These are phyloP conservation scores for Setaria viridis DNA, from an alignment of 202 grass and related monocot species.

Conservation along the genomic window DNA sequence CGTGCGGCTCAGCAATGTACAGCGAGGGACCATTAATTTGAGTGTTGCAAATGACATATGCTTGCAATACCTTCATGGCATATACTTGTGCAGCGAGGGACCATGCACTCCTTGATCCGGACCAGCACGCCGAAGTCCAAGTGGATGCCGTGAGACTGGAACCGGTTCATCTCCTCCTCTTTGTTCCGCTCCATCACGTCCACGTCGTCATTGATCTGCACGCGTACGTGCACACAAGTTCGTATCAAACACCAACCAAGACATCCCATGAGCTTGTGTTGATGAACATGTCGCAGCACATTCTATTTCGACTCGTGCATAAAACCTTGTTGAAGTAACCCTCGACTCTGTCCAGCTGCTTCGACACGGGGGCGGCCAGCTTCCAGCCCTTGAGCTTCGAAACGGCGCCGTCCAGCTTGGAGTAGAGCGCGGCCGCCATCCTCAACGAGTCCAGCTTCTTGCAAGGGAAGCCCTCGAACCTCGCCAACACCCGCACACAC, in stretches of 20 bases:
- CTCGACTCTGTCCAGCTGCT: conserved; percentile 64
- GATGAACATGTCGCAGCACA: neutral
- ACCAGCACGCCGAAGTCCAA: conserved; percentile 56
- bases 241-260: no score
- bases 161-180: conserved; percentile 67
- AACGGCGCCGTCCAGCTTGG: conserved; percentile 55
- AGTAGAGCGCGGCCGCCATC: conserved; percentile 59
- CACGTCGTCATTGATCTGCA: conserved; percentile 69
- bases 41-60: neutral
- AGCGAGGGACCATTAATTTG: neutral
- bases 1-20: neutral
- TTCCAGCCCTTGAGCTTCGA: conserved; percentile 58
- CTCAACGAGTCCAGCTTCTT: conserved; percentile 68
- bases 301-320: neutral
- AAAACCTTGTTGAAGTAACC: conserved; percentile 66
- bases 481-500: conserved; percentile 60
- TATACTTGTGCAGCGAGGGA: no score
- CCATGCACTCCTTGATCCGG: conserved; percentile 69
- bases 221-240: neutral
- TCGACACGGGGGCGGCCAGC: conserved; percentile 41
- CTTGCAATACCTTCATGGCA: conserved; percentile 35
- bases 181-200: conserved; percentile 69
- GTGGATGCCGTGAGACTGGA: conserved; percentile 54
- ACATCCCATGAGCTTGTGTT: neutral
- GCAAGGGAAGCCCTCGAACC: conserved; percentile 67